Percentiles rank a stretch among this genome's conserved stretches.
These are phyloP conservation scores for Fusarium humuli DNA, from an alignment of 2,329 filamentous ascomycete species.

Conservation along the genomic window DNA sequence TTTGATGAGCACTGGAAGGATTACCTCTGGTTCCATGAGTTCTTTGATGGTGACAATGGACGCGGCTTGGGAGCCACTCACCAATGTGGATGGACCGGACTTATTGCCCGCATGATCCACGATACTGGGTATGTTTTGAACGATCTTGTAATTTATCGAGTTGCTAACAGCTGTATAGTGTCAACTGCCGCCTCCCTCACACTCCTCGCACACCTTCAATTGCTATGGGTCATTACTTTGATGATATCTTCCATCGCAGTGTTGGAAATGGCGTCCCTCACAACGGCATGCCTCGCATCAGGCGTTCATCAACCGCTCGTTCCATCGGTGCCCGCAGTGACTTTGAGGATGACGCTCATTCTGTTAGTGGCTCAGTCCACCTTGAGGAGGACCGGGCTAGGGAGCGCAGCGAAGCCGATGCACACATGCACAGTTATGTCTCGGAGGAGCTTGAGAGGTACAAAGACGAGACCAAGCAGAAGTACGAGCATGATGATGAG, in stretches of 20 bases:
- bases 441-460: constrained; percentile 82
- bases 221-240: constrained; percentile 93
- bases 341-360: constrained; percentile 64
- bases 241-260: constrained; percentile 78
- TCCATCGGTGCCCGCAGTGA: constrained; percentile 89
- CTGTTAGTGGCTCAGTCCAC: constrained; percentile 49
- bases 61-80: constrained; percentile 91
- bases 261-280: constrained; percentile 53
- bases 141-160: neutral
- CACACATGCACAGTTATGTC: constrained; percentile 84
- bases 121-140: constrained; percentile 83
- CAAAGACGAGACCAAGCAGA: constrained; percentile 51
- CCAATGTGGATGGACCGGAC: constrained; percentile 95
- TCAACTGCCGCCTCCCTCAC: constrained; percentile 90
- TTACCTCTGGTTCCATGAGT: constrained; percentile 92
- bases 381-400: constrained; percentile 58
- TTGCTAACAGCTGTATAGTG: constrained; percentile 65
- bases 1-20: constrained; percentile 93
- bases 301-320: constrained; percentile 83
- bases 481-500: constrained; percentile 57
- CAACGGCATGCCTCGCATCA: constrained; percentile 65
- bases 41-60: constrained; percentile 93
- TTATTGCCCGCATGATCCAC: constrained; percentile 97
- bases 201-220: constrained; percentile 88
- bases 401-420: constrained; percentile 68